Base-by-base conservation (phyloP, 192 early-diverging fungal species). In the Fimicolochytrium jonesii region DNA sequence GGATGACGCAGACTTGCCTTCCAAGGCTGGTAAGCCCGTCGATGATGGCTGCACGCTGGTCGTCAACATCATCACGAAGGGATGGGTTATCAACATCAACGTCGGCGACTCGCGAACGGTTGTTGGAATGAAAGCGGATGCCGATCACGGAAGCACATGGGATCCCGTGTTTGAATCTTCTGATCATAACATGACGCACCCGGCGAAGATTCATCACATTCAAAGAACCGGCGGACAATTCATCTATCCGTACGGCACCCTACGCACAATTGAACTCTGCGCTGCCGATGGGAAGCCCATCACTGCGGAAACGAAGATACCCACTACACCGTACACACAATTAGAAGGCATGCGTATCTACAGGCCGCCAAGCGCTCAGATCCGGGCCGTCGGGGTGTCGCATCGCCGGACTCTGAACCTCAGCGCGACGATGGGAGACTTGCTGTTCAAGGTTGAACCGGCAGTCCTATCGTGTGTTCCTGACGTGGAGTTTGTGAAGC, bases 151-250 rank as follows among this genome's bases (percentile, higher is more conserved):
- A n/a, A n/a, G 60, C 20, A 64, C 41, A 17, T 85, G 81, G 77
- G 47, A 17, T 20, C 56, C 61, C 6, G 45, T 74, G 17, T 85
- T 85, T 61, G 26, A 67, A 4, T 75, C 75, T 18, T 53, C 34
- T 15, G 83, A 85, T 60, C 83, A 85, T 70, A 82, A 79, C 67
- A 82, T 82, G 76, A 68, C 73, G 17, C 81, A 84, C 56, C 72
- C 79, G 2, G 74, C 64, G 36, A 85, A 84, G 74, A 76, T 78
- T 6, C 67, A 66, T 53, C 60, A 70, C 55, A 84, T 85, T 31
- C 56, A 77, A 39, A 11, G 41, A 20, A 42, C 59, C 47, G 82
- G 82, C 4, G 83, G 83, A 0, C 62, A 77, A 45, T 85, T 85
- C 50, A 67, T 85, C 56, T 67, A 74, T 47, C 71, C 76, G 25